Evolutionary conservation across 371 early-diverging fungal genomes (phyloP), one percentile per base, ranked within the genome.

Genomic region (Ordospora colligata): DNA sequence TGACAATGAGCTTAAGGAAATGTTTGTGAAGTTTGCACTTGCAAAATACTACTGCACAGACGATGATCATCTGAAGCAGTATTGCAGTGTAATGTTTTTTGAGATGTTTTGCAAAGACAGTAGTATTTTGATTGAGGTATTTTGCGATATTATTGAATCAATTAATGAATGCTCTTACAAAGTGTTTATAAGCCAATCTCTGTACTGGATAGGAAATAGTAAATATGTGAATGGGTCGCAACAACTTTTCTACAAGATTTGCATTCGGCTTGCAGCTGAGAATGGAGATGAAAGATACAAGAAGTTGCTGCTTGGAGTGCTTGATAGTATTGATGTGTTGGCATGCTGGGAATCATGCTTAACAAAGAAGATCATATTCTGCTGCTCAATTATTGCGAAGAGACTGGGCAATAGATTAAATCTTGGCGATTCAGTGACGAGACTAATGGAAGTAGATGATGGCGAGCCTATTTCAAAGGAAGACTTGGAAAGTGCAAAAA

Each of bases 171-270:
- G 37, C 32, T 52, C 49, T 23, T 44, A 73, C 7, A 67, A 66
- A 14, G 25, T 62, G 19, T 78, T 69, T 52, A 40, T 75, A 14
- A 69, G 68, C 37, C 79, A 73, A 19, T 22, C 58, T 14, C 40
- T 78, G 11, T 75, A 69, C 58, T 75, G 80, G 69, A 67, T 78
- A 58, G 47, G 43, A 49, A 75, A 75, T 62, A 43, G 46, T 53
- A 46, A 69, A 53, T 67, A 53, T 11, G 11, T 19, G n/a, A 52
- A 43, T 9, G 62, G 54, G 10, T 40, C 62, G 12, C 68, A 77
- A 25, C 23, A n/a, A 9, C 49, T 77, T 12, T 72, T 64, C 37
- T 73, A 64, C 62, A 72, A 67, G 0, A 74, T 78, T 11, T 67
- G 63, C 62, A 46, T 74, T 12, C 53, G 46, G 50, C 42, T 78